phyloP scores from a whole-genome alignment of 2,329 filamentous ascomycete genomes.

The Dactylellina cionopaga region DNA sequence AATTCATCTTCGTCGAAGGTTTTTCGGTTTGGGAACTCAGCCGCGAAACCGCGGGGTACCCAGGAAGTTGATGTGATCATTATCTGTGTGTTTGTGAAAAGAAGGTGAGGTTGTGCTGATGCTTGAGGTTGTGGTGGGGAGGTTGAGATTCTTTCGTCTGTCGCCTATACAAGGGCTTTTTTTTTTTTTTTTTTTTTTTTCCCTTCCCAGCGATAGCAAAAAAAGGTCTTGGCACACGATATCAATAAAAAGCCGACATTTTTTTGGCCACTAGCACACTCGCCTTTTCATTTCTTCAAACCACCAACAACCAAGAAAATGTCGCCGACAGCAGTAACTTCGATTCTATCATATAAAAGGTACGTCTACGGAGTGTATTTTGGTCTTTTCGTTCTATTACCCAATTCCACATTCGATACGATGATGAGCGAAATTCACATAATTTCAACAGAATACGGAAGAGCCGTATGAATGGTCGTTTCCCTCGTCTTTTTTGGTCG shows the following conservation, averaged over 20 bases:
- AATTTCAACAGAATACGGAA: conserved; percentile 50
- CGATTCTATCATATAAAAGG: no score
- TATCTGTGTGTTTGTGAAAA: background rate
- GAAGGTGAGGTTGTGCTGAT: background rate
- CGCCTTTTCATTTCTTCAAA: background rate
- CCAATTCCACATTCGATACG: conserved; percentile 14
- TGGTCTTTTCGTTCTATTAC: no score
- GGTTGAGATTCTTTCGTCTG: conserved; percentile 1
- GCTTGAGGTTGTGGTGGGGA: background rate
- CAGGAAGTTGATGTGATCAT: conserved; percentile 82
- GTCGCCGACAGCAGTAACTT: no score
- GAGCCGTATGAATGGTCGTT: conserved; percentile 53
- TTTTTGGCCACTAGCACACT: background rate
- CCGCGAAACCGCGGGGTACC: conserved; percentile 80
- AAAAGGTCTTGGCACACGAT: conserved; percentile 28
- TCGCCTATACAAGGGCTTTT: conserved; percentile 1
- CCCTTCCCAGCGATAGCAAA: background rate
- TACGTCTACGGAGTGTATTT: no score
- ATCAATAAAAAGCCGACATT: conserved; percentile 29
- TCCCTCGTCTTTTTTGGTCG: background rate
- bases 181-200: conserved; percentile 41
- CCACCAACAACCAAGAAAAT: no score
- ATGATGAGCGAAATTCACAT: conserved; percentile 54
- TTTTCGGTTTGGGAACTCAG: conserved; percentile 78
- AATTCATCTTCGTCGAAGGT: conserved; percentile 80